Evolutionary conservation across 2,329 filamentous ascomycete species (phyloP).

Genomic region (Beauveria sp.): DNA sequence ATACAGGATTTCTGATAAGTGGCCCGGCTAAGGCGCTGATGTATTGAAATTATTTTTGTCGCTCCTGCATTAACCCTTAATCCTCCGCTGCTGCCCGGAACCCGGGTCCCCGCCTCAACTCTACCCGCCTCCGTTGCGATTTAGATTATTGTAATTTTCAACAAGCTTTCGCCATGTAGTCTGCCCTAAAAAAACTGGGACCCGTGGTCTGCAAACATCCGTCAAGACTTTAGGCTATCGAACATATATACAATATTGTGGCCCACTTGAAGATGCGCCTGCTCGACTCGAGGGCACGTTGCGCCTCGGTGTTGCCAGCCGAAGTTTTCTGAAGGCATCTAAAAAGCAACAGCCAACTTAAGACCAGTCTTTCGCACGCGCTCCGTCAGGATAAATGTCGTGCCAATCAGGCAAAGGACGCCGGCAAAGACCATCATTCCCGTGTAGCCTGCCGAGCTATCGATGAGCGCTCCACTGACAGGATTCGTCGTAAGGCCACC

Average conservation of each 20-base stretch:
- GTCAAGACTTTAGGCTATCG: neutral
- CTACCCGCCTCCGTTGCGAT: too few species aligned
- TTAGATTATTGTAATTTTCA: too few species aligned
- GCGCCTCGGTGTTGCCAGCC: neutral
- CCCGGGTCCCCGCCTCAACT: too few species aligned
- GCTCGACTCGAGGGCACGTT: neutral
- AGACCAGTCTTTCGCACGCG: constrained; percentile 21
- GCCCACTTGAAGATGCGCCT: neutral
- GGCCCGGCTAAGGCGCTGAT: too few species aligned
- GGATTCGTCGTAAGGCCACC: constrained; percentile 50
- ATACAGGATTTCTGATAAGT: too few species aligned
- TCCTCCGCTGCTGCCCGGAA: too few species aligned
- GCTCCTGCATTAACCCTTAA: too few species aligned
- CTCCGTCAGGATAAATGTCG: constrained; percentile 18
- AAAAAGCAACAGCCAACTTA: constrained; percentile 15
- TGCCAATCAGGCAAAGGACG: constrained; percentile 24
- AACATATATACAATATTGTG: neutral
- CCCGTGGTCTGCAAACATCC: too few species aligned
- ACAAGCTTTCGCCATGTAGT: too few species aligned
- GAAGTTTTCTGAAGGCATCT: neutral
- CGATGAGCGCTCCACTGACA: constrained; percentile 41
- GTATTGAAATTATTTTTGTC: too few species aligned
- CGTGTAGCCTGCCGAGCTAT: constrained; percentile 21
- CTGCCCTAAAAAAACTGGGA: too few species aligned
- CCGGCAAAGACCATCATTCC: constrained; percentile 31